phyloP scores from a whole-genome alignment of 2,329 filamentous ascomycete genomes.

The Endoconidiophora polonica region DNA sequence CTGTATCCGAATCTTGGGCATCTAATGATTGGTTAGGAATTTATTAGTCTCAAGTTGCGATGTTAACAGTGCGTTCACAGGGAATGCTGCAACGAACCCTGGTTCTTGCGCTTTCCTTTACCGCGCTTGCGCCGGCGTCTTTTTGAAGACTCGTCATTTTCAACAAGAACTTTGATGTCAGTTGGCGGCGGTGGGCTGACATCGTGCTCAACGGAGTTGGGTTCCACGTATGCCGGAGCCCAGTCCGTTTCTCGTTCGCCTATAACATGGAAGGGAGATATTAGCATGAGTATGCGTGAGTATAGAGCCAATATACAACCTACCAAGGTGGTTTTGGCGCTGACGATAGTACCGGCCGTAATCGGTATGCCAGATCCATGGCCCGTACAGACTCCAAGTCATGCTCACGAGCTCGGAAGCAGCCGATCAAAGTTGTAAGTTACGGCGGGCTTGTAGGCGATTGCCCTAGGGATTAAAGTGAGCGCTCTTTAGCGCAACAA shows the following conservation, averaged over 20 bases:
- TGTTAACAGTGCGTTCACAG: background rate
- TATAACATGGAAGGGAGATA: background rate
- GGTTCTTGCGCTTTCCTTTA: constrained; percentile 1
- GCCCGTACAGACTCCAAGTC: constrained; percentile 12
- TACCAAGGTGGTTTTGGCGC: constrained; percentile 19
- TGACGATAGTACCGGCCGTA: constrained; percentile 19
- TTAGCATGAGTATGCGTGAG: too few relatives aligned
- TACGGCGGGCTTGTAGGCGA: too few relatives aligned
- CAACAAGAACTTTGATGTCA: background rate
- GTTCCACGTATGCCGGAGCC: background rate
- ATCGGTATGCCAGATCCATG: constrained; percentile 18
- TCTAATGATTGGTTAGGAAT: background rate
- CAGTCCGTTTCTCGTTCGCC: constrained; percentile 8
- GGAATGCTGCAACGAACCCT: background rate
- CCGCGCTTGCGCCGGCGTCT: constrained; percentile 7
- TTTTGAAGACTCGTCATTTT: constrained; percentile 1
- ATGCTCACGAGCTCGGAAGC: background rate
- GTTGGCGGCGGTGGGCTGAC: background rate
- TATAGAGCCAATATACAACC: constrained; percentile 4
- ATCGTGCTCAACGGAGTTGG: background rate
- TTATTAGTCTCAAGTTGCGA: too few relatives aligned
- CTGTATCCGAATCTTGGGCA: background rate
- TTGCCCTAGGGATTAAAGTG: too few relatives aligned
- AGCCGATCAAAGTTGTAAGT: too few relatives aligned
- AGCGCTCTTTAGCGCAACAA: too few relatives aligned